Conservation (phyloP, 140 eudicot species). For the Stevia rebaudiana region DNA sequence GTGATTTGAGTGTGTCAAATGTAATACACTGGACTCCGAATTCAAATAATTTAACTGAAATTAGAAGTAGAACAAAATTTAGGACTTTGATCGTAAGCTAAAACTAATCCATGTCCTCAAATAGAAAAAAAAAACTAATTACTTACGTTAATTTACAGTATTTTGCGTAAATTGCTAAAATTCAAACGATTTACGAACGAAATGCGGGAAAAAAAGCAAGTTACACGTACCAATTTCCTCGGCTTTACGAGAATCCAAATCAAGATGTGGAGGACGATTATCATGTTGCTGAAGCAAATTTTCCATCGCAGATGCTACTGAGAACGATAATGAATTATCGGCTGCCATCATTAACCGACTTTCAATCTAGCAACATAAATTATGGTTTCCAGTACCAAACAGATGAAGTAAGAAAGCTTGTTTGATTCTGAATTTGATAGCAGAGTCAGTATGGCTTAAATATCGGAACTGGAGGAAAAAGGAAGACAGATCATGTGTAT, state of each 20-base stretch:
- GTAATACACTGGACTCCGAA: too few relatives aligned
- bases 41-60: too few relatives aligned
- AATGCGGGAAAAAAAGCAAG: background rate
- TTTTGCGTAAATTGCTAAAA: too few relatives aligned
- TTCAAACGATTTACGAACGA: background rate
- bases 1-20: too few relatives aligned
- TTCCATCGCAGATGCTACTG: conserved; percentile 84
- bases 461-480: too few relatives aligned
- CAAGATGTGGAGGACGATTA: conserved; percentile 47
- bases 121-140: background rate
- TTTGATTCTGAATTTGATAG: too few relatives aligned
- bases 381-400: background rate
- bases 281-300: conserved; percentile 95
- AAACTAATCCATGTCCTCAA: background rate
- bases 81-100: too few relatives aligned
- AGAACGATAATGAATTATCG: conserved; percentile 49
- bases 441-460: too few relatives aligned
- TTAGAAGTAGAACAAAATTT: too few relatives aligned
- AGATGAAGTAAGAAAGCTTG: too few relatives aligned
- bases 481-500: too few relatives aligned
- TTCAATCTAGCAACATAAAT: conserved; percentile 22
- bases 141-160: background rate
- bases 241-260: conserved; percentile 89
- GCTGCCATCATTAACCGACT: conserved; percentile 42
- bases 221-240: conserved; percentile 72